These are phyloP conservation scores for Hydnomerulius pinastri DNA, from an alignment of 768 basidiomycete genomes.

Conservation along the genomic window DNA sequence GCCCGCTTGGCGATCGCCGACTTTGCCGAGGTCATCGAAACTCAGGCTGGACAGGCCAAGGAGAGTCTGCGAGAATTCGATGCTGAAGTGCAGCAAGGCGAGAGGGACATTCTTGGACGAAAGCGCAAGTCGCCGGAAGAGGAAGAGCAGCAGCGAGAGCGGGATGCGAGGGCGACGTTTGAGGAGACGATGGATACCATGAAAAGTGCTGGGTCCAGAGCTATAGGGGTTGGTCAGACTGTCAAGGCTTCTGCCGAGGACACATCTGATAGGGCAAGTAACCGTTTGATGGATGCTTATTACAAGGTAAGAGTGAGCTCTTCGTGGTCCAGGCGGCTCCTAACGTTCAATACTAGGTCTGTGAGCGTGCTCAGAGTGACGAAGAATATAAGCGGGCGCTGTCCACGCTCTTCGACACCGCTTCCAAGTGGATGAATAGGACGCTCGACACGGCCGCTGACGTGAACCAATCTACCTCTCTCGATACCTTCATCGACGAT, in stretches of 20 bases:
- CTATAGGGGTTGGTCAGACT: constrained; percentile 55
- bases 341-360: constrained; percentile 42
- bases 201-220: constrained; percentile 56
- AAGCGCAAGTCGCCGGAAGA: constrained; percentile 48
- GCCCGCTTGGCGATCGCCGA: constrained; percentile 65
- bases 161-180: constrained; percentile 55
- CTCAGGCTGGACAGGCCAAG: constrained; percentile 52
- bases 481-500: constrained; percentile 61
- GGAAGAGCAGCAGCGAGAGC: constrained; percentile 35
- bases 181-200: constrained; percentile 69
- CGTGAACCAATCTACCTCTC: constrained; percentile 43
- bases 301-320: constrained; percentile 46
- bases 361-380: constrained; percentile 64
- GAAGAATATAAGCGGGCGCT: constrained; percentile 58
- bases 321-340: neutral
- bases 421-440: constrained; percentile 57
- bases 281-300: constrained; percentile 52
- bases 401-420: constrained; percentile 54
- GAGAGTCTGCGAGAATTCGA: constrained; percentile 56
- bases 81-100: constrained; percentile 57
- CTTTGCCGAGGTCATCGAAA: constrained; percentile 59
- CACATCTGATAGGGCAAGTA: constrained; percentile 40
- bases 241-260: constrained; percentile 46
- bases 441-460: constrained; percentile 51
- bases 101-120: constrained; percentile 58